Conservation (phyloP, 2,329 filamentous ascomycete genomes). For the Aspergillus sp. region DNA sequence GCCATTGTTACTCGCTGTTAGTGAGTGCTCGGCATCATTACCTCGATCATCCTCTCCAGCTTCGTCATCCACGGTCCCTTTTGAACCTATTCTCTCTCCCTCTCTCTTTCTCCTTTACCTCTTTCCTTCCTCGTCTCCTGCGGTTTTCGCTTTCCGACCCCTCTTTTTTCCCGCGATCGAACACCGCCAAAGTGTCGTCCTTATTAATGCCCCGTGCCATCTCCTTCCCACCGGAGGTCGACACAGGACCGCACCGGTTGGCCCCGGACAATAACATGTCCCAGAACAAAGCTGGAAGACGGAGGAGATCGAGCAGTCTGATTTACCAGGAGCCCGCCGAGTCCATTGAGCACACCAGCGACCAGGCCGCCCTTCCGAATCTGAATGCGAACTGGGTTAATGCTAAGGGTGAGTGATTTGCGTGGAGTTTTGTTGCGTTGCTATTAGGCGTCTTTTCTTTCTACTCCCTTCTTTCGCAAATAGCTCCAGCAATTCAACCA, state of each 20-base stretch:
- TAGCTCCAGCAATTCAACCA: not conserved
- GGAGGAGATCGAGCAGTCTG: conserved; percentile 95
- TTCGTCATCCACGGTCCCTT: conserved; percentile 12
- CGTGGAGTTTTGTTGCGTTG: conserved; percentile 7
- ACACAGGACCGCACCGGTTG: conserved; percentile 60
- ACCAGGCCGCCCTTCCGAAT: conserved; percentile 92
- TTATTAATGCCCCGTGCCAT: conserved; percentile 85
- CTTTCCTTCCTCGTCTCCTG: conserved; percentile 26
- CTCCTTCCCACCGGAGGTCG: conserved; percentile 83
- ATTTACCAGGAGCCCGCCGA: conserved; percentile 97
- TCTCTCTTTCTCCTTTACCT: conserved; percentile 21
- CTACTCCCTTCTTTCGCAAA: not conserved
- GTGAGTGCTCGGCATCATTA: not conserved
- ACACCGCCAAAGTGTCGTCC: conserved; percentile 96
- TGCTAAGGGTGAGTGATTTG: conserved; percentile 75
- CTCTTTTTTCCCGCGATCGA: conserved; percentile 39
- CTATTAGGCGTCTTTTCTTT: not conserved
- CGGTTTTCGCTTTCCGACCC: conserved; percentile 13
- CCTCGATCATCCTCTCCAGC: conserved; percentile 5
- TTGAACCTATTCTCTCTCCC: conserved; percentile 6
- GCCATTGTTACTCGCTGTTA: conserved; percentile 4
- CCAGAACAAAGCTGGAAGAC: conserved; percentile 68
- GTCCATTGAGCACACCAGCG: conserved; percentile 95
- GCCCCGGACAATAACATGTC: conserved; percentile 61
- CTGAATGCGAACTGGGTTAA: conserved; percentile 99